phyloP scores from a whole-genome alignment of 2,329 filamentous ascomycete species.

The Plectosphaerella plurivora region DNA sequence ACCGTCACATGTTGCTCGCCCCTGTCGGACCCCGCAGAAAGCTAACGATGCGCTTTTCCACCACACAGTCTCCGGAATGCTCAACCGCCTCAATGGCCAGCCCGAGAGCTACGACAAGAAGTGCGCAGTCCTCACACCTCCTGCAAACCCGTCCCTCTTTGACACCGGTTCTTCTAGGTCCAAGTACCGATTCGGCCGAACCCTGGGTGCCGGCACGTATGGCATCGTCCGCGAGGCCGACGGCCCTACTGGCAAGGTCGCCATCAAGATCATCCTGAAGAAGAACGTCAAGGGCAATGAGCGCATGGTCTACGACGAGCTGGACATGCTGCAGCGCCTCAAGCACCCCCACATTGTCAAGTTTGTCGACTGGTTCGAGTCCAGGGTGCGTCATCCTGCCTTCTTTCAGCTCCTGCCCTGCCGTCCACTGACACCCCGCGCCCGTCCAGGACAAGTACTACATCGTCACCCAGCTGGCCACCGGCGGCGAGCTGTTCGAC shows the following conservation, averaged over 20 bases:
- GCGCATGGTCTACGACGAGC: slow-evolving; percentile 97
- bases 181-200: slow-evolving; percentile 88
- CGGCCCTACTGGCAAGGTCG: slow-evolving; percentile 76
- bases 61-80: slow-evolving; percentile 72
- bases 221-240: slow-evolving; percentile 97
- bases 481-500: slow-evolving; percentile 94
- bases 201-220: slow-evolving; percentile 94
- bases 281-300: slow-evolving; percentile 99
- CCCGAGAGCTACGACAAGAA: slow-evolving; percentile 99
- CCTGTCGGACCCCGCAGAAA: neutral
- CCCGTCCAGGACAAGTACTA: slow-evolving; percentile 88
- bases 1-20: neutral
- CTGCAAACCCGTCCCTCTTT: neutral
- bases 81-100: slow-evolving; percentile 94
- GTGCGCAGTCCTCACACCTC: slow-evolving; percentile 44
- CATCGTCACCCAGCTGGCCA: slow-evolving; percentile 94
- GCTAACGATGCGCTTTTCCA: slow-evolving; percentile 1
- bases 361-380: slow-evolving; percentile 99
- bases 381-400: slow-evolving; percentile 63
- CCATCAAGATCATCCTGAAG: slow-evolving; percentile 98
- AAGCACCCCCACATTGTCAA: slow-evolving; percentile 94
- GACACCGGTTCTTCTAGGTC: slow-evolving; percentile 45
- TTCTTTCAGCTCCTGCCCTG: neutral
- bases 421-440: slow-evolving; percentile 2
- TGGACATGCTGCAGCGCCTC: slow-evolving; percentile 86